Base-by-base conservation (phyloP, 2,329 filamentous ascomycete species). In the Triangularia verruculosa region DNA sequence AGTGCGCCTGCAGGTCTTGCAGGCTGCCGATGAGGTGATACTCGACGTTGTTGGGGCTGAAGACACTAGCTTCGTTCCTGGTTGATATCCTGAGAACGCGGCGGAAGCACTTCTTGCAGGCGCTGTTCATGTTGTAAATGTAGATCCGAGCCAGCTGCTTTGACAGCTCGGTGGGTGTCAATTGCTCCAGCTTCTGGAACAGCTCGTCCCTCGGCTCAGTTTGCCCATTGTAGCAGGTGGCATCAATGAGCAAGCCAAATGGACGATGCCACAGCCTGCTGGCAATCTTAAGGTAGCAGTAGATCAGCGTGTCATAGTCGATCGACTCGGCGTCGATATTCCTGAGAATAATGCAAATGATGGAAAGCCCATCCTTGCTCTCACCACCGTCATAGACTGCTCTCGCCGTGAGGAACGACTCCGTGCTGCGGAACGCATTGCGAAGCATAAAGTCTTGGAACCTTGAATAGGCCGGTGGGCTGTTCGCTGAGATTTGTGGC, bases 361-460 rank as follows among this genome's bases (percentile, higher is more conserved):
- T 87, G 0, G 87, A 86, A 47, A 90, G 74, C 4, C 86, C 87
- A 72, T 90, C 87, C 76, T 88, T 89, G 76, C 85, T 89, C 74
- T 90, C 87, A 20, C 88, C 88, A 32, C 88, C 88, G 71, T 90
- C 88, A 70, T 90, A 90, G 12, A 90, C 85, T 25, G 87, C 87
- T 22, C 87, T 81, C 24, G 85, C 84, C 2, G 86, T 87, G 22
- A 88, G 74, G 64, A 88, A 85, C 2, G 86, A 88, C 68, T 89
- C 88, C 0, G 83, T 85, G 68, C 84, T 86, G 39, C 85, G 82
- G 67, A 88, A 87, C 1, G 87, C 87, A 71, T 90, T 89, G 17
- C 84, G 83, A 54, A 90, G 80, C 88, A 90, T 90, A 70, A 90
- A 90, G 67, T 89, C 86, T 68, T 90, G 88, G 68, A 90, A 90